phyloP scores from a whole-genome alignment of 768 basidiomycete species.

The Suillus plorans region DNA sequence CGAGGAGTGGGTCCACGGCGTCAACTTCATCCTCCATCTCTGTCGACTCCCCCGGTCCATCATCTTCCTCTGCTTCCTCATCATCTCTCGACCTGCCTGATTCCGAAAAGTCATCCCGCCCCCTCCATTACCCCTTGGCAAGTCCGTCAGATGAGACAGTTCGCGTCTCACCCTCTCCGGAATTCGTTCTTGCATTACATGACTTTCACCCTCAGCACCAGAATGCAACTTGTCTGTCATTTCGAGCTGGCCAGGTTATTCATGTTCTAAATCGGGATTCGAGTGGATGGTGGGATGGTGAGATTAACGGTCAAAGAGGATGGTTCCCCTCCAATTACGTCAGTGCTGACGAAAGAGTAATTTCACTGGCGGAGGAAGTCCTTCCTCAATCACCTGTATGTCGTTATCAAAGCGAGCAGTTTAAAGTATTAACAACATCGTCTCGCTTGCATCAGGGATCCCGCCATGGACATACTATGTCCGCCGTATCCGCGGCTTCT shows the following conservation, averaged over 20 bases:
- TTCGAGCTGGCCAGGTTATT: conserved; percentile 88
- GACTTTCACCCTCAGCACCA: conserved; percentile 77
- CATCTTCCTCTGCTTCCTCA: conserved; percentile 53
- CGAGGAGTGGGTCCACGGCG: conserved; percentile 53
- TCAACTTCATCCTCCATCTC: conserved; percentile 59
- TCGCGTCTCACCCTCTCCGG: conserved; percentile 41
- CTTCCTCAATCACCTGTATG: conserved; percentile 46
- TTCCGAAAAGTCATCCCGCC: conserved; percentile 27
- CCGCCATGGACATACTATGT: conserved; percentile 52
- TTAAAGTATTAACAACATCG: conserved; percentile 11
- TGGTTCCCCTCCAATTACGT: conserved; percentile 99
- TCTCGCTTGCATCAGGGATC: conserved; percentile 32
- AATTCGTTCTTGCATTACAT: conserved; percentile 90
- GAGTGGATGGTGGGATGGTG: conserved; percentile 99
- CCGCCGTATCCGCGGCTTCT: conserved; percentile 51
- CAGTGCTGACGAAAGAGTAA: conserved; percentile 54
- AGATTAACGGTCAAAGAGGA: conserved; percentile 82
- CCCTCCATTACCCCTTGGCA: conserved; percentile 14
- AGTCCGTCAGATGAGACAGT: conserved; percentile 53
- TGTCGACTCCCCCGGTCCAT: conserved; percentile 51
- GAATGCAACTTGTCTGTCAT: conserved; percentile 80
- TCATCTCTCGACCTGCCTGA: conserved; percentile 47
- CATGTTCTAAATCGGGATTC: conserved; percentile 84
- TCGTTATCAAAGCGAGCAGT: conserved; percentile 1
- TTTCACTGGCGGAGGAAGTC: conserved; percentile 58